Base-by-base conservation (phyloP, 495 filamentous ascomycete genomes). In the Daldinia concentrica region DNA sequence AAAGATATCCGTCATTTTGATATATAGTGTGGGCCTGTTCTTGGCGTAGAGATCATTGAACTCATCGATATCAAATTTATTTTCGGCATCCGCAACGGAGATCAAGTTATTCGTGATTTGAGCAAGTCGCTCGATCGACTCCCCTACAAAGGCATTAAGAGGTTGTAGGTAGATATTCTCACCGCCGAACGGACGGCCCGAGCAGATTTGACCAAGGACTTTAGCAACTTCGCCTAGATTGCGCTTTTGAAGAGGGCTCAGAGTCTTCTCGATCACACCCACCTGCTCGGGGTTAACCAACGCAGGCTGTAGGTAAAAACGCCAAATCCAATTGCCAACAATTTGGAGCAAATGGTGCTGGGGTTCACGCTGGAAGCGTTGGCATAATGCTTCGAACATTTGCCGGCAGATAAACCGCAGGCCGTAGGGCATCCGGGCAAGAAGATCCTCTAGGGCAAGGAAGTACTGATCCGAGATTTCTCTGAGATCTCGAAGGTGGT, bases 1-100 rank as follows among this genome's bases (percentile, higher is more conserved):
- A 79, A 98, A 98, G 65, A 99, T 93, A 78, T 99, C 95, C 15
- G 91, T 87, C 90, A 98, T 93, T 80, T 99, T 99, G 80, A 99
- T 97, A 82, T 97, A 99, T 19, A 99, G 84, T 3, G 95, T 98
- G 3, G 95, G 95, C 76, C 97, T 97, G 58, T 92, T 94, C 74
- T 95, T 93, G 54, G 95, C 91, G 74, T 98, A 98, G 27, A 98
- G 87, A 75, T 99, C 95, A 72, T 98, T 97, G 86, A 95, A 98
- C 70, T 98, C 95, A 76, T 98, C 95, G 76, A 98, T 98, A 77
- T 98, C 96, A 77, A 97, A 99, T 22, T 94, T 93, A 51, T 87
- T 86, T 77, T 98, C 96, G 3, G 92, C 91, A 73, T 93, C 90
- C 52, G 91, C 90, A 19, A 98, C 90, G 12, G 89, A 88, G 65